Evolutionary conservation across 2,329 filamentous ascomycete genomes (phyloP).

Genomic region (Calcarisporium arbuscula): DNA sequence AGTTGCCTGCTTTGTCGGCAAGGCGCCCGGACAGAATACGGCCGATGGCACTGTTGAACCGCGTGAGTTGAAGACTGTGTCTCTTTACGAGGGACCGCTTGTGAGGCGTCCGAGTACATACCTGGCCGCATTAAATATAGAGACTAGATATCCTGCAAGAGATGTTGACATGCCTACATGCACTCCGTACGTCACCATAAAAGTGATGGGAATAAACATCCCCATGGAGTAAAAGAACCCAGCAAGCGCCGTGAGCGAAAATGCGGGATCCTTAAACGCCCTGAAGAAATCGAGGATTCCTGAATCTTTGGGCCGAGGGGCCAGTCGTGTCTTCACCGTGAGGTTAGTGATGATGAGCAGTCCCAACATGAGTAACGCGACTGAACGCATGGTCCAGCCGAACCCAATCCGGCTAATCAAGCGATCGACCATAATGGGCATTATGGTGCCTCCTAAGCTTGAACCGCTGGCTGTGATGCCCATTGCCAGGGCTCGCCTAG

Average conservation of each 20-base stretch:
- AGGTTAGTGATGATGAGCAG: too few relatives aligned
- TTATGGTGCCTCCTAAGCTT: too few relatives aligned
- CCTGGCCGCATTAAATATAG: constrained; percentile 17
- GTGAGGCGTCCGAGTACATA: background rate
- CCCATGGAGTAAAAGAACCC: constrained; percentile 19
- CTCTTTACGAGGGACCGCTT: background rate
- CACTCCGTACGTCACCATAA: constrained; percentile 22
- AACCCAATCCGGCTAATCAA: too few relatives aligned
- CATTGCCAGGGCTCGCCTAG: too few relatives aligned
- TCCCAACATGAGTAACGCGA: too few relatives aligned
- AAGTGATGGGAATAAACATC: constrained; percentile 16
- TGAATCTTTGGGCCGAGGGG: too few relatives aligned
- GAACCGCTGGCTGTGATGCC: too few relatives aligned
- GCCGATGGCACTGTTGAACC: constrained; percentile 13
- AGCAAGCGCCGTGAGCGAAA: constrained; percentile 4
- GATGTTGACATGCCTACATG: constrained; percentile 16
- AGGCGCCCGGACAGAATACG: constrained; percentile 14
- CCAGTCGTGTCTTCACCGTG: too few relatives aligned
- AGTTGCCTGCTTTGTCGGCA: constrained; percentile 19
- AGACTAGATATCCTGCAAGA: constrained; percentile 16
- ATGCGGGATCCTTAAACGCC: too few relatives aligned
- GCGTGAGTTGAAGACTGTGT: constrained; percentile 1
- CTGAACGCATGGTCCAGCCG: too few relatives aligned
- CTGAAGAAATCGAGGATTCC: too few relatives aligned
- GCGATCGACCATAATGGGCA: too few relatives aligned